Evolutionary conservation across 768 basidiomycete species (phyloP).

Genomic region (Hortiboletus campestris): DNA sequence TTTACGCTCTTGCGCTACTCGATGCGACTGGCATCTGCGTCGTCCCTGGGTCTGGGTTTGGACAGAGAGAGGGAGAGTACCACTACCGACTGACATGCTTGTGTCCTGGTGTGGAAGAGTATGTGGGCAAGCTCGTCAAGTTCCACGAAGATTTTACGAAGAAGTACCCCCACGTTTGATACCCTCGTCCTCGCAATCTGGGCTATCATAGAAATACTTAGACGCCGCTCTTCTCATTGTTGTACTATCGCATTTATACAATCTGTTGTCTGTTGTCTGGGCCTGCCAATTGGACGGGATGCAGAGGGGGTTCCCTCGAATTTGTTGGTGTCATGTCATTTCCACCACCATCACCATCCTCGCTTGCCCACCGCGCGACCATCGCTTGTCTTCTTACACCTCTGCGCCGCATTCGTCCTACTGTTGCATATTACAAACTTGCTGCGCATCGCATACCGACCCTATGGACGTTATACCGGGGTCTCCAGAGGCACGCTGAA

Average conservation of each 20-base stretch:
- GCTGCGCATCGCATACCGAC: constrained; percentile 75
- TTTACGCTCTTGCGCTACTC: constrained; percentile 82
- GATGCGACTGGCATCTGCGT: constrained; percentile 92
- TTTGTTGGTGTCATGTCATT: constrained; percentile 11
- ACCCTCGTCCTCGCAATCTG: not conserved
- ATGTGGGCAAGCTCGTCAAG: constrained; percentile 77
- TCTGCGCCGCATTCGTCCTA: constrained; percentile 57
- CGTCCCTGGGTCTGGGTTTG: constrained; percentile 92
- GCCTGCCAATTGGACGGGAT: not conserved
- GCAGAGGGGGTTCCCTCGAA: not conserved
- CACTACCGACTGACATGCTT: constrained; percentile 94
- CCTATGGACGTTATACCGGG: constrained; percentile 73
- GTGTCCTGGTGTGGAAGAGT: constrained; percentile 93
- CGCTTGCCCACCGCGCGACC: constrained; percentile 49
- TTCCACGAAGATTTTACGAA: constrained; percentile 64
- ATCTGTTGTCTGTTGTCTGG: not conserved
- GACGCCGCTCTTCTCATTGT: not conserved
- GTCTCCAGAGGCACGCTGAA: constrained; percentile 56
- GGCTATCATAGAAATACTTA: not conserved
- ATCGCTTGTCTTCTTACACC: constrained; percentile 54
- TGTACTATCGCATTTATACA: not conserved
- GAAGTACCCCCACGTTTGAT: constrained; percentile 39
- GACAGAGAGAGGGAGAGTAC: constrained; percentile 85
- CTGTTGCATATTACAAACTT: constrained; percentile 65
- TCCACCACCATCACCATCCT: constrained; percentile 24